Conservation (phyloP, 2,329 filamentous ascomycete species). For the Eurotiales sp. region DNA sequence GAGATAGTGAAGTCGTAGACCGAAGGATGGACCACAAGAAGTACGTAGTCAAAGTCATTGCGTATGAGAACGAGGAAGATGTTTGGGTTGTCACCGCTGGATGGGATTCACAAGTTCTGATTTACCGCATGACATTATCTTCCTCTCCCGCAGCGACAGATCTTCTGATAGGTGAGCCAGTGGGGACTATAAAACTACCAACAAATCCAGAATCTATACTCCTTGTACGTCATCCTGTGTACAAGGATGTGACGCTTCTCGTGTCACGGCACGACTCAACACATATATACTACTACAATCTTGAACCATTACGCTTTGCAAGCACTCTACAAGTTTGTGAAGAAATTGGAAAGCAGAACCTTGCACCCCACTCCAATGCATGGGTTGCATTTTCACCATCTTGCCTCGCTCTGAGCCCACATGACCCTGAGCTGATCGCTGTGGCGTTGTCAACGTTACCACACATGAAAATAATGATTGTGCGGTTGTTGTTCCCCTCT, state of each 20-base stretch:
- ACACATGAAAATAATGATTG: constrained; percentile 60
- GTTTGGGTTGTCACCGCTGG: constrained; percentile 55
- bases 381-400: constrained; percentile 62
- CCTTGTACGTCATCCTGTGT: constrained; percentile 51
- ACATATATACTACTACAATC: constrained; percentile 54
- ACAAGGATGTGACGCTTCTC: constrained; percentile 47
- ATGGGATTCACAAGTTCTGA: constrained; percentile 56
- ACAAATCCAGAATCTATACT: constrained; percentile 57
- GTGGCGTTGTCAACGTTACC: constrained; percentile 59
- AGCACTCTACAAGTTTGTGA: constrained; percentile 24
- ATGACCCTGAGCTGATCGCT: constrained; percentile 53
- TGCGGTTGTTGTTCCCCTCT: constrained; percentile 53
- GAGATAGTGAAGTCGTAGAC: constrained; percentile 42
- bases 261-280: constrained; percentile 57
- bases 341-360: constrained; percentile 55
- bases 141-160: not conserved
- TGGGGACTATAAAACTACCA: constrained; percentile 27
- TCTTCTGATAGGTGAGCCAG: constrained; percentile 24
- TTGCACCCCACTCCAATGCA: constrained; percentile 60
- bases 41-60: constrained; percentile 53
- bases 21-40: constrained; percentile 56
- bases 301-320: constrained; percentile 4
- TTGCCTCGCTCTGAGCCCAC: constrained; percentile 53
- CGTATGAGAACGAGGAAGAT: constrained; percentile 29
- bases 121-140: constrained; percentile 41